These are phyloP conservation scores for Gorgonomyces haynaldii DNA, from an alignment of 192 early-diverging fungal species.

Conservation along the genomic window DNA sequence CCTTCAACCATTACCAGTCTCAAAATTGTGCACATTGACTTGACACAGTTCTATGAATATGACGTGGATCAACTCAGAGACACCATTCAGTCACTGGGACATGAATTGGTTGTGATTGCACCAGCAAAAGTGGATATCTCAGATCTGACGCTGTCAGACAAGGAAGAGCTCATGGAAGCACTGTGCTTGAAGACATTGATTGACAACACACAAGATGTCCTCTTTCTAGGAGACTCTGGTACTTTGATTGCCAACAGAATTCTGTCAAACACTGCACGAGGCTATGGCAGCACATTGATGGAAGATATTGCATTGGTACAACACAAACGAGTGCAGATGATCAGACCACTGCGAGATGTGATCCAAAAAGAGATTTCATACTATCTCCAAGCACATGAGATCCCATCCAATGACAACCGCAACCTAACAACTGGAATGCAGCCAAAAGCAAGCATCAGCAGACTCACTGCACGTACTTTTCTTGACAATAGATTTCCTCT, in stretches of 20 bases:
- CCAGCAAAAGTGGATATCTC: too few relatives aligned
- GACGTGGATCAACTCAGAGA: too few relatives aligned
- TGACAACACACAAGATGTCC: too few relatives aligned
- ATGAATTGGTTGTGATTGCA: too few relatives aligned
- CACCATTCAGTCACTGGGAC: too few relatives aligned
- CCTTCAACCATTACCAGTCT: too few relatives aligned
- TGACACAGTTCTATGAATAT: too few relatives aligned
- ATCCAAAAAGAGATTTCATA: conserved; percentile 65
- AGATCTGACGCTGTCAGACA: too few relatives aligned
- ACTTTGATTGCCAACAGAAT: conserved; percentile 68
- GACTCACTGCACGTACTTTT: conserved; percentile 47
- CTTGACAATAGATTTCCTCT: conserved; percentile 56
- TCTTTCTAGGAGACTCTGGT: conserved; percentile 68
- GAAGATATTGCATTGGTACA: conserved; percentile 55
- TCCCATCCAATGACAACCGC: conserved; percentile 28
- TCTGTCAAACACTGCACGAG: conserved; percentile 66
- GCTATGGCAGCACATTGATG: conserved; percentile 75
- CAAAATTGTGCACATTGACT: too few relatives aligned
- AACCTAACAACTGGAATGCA: conserved; percentile 46
- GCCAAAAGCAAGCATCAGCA: conserved; percentile 40
- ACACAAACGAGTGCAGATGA: conserved; percentile 32
- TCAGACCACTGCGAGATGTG: conserved; percentile 75
- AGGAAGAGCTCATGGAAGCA: too few relatives aligned
- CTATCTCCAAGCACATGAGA: conserved; percentile 42
- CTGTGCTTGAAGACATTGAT: too few relatives aligned